Evolutionary conservation across 257 asterid genomes (phyloP).

Genomic region (Eucommia ulmoides): DNA sequence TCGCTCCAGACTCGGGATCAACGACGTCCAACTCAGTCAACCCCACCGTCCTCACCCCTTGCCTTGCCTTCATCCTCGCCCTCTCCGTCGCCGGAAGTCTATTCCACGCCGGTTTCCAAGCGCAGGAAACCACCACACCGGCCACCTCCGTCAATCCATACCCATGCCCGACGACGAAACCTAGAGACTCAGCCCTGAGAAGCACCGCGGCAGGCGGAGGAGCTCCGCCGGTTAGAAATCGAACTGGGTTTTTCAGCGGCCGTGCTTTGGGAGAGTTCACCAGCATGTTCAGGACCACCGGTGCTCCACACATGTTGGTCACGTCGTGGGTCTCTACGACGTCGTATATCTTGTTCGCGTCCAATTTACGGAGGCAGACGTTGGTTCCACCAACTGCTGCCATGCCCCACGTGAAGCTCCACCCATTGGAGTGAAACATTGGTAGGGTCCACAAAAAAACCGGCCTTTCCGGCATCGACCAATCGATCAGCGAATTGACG

Average conservation of each 20-base stretch:
- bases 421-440: conserved; percentile 46
- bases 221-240: conserved; percentile 33
- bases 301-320: conserved; percentile 38
- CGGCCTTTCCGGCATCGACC: conserved; percentile 25
- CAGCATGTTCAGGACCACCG: conserved; percentile 31
- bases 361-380: conserved; percentile 39
- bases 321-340: conserved; percentile 17
- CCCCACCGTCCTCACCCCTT: conserved; percentile 23
- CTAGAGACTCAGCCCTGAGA: conserved; percentile 11
- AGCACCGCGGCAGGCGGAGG: conserved; percentile 33
- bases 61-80: conserved; percentile 26
- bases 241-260: conserved; percentile 10
- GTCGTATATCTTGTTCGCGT: conserved; percentile 10
- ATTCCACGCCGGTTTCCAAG: conserved; percentile 32
- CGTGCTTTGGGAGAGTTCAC: conserved; percentile 11
- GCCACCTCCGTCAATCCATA: conserved; percentile 40
- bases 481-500: conserved; percentile 17
- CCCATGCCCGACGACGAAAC: conserved; percentile 28
- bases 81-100: conserved; percentile 9
- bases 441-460: conserved; percentile 44
- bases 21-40: conserved; percentile 23
- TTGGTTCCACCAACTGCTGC: conserved; percentile 42
- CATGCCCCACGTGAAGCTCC: conserved; percentile 40
- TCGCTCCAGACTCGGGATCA: conserved; percentile 18
- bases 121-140: conserved; percentile 25